A percentile compares a stretch with the other conserved stretches of the same genome.
Conservation (phyloP, 1,284 basidiomycete species). For the Entoloma clypeatum region DNA sequence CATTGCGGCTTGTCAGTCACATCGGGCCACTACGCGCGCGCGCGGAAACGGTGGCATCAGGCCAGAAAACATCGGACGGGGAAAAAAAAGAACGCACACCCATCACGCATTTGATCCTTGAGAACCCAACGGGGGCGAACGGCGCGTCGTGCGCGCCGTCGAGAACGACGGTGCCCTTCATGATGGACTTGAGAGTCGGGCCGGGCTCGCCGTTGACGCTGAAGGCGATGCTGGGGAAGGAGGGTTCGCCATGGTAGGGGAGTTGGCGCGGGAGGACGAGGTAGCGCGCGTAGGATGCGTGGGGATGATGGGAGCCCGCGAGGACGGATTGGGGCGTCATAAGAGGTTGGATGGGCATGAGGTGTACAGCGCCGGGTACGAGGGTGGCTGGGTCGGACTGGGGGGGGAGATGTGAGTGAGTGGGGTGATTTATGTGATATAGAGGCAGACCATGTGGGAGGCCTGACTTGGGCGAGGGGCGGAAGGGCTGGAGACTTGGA, state of each 20-base stretch:
- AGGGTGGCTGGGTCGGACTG: constrained; percentile 3
- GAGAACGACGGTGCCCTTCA: constrained; percentile 17
- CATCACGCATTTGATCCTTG: constrained; percentile 21
- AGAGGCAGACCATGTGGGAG: not conserved
- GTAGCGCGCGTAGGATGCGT: constrained; percentile 11
- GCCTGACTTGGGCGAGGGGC: not conserved
- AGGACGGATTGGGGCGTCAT: constrained; percentile 23
- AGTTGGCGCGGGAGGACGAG: constrained; percentile 22
- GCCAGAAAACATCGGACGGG: not conserved
- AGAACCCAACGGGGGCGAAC: constrained; percentile 22
- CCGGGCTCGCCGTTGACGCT: constrained; percentile 24
- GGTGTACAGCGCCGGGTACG: constrained; percentile 2
- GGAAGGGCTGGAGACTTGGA: not conserved
- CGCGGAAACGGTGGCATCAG: not conserved
- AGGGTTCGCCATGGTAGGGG: constrained; percentile 18
- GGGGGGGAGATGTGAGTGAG: not conserved
- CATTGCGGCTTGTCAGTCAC: constrained; percentile 4
- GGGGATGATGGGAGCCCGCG: constrained; percentile 9
- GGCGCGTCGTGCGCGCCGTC: constrained; percentile 22
- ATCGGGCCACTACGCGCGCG: constrained; percentile 26
- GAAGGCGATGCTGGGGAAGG: constrained; percentile 22
- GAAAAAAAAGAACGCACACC: constrained; percentile 22
- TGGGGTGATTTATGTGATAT: not conserved
- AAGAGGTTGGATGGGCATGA: constrained; percentile 1
- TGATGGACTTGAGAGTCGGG: constrained; percentile 23